Evolutionary conservation across 805 yeast species (phyloP), one percentile per base, ranked within the genome.

Genomic region (Hanseniaspora thailandica): DNA sequence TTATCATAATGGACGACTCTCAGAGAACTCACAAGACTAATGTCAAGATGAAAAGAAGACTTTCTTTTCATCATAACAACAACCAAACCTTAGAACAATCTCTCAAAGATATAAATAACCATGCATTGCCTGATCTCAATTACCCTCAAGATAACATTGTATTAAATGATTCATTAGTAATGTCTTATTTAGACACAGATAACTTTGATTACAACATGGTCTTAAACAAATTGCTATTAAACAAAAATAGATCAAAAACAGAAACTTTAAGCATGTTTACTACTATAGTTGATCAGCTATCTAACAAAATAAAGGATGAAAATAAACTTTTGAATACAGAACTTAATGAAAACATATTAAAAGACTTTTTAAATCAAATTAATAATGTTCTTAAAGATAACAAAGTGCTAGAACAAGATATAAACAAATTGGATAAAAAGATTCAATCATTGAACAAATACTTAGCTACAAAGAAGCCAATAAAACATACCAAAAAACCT

Each of bases 1-100:
- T 7, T 6, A 28, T 7, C 19, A 40, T 26, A 17, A 41, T 34
- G 30, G 47, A 50, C 30, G 31, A 50, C 20, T 43, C 47, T 6
- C 34, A 50, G 20, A 50, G 54, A 50, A 50, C 54, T 17, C 54
- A 50, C 17, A 50, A 50, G 25, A 50, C 54, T 22, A 50, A 50
- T 19, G 39, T 50, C 10, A 50, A 50, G 43, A 50, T 50, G 54
- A 50, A 43, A 50, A 50, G 54, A 50, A 50, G 54, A 35, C 23
- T 50, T 19, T 50, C 54, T 35, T 50, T 50, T 43, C 54, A 50
- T 50, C 54, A 50, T 19, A 41, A 30, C 34, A 49, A 28, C 34
- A 39, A 20, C 22, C 36, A 43, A 33, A 50, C 54, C 4, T 17
- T 50, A 8, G 54, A 50, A n/a, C 30, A 50, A 20, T 35, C 43